phyloP scores from a whole-genome alignment of 768 basidiomycete genomes.

The Kwoniella heveanensis region DNA sequence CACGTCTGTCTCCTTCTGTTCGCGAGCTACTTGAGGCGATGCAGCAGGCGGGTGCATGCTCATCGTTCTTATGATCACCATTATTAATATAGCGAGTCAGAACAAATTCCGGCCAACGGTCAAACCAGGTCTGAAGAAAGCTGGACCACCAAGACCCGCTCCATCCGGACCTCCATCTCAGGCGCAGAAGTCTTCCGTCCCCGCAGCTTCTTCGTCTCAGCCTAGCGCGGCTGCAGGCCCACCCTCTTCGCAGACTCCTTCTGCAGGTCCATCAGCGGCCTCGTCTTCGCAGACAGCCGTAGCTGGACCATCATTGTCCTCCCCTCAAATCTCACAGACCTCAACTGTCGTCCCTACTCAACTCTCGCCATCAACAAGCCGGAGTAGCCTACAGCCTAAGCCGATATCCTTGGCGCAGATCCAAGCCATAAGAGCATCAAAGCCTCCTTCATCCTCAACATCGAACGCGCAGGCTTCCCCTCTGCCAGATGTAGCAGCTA shows the following conservation, averaged over 20 bases:
- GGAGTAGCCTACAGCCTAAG: neutral
- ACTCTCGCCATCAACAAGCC: neutral
- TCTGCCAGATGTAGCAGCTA: neutral
- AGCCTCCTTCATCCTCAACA: neutral
- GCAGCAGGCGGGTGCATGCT: too few species aligned
- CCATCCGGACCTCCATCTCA: neutral
- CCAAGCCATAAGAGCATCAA: conserved; percentile 4
- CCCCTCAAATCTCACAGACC: neutral
- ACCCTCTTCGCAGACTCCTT: neutral
- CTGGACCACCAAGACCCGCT: conserved; percentile 13
- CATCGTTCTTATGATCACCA: neutral
- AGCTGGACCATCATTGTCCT: neutral
- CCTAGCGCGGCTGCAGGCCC: neutral
- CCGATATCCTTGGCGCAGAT: conserved; percentile 20
- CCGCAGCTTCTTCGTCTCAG: conserved; percentile 8
- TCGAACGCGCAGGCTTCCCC: neutral
- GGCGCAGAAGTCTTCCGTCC: conserved; percentile 1
- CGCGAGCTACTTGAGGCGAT: neutral
- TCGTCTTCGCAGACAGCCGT: conserved; percentile 5
- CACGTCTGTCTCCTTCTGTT: neutral
- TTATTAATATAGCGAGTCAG: conserved; percentile 27
- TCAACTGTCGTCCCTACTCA: neutral
- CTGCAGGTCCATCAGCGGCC: conserved; percentile 1
- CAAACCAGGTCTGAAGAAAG: conserved; percentile 16
- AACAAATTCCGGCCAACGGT: conserved; percentile 25